phyloP scores from a whole-genome alignment of 169 alveolate species.

The Cystoisospora suis region DNA sequence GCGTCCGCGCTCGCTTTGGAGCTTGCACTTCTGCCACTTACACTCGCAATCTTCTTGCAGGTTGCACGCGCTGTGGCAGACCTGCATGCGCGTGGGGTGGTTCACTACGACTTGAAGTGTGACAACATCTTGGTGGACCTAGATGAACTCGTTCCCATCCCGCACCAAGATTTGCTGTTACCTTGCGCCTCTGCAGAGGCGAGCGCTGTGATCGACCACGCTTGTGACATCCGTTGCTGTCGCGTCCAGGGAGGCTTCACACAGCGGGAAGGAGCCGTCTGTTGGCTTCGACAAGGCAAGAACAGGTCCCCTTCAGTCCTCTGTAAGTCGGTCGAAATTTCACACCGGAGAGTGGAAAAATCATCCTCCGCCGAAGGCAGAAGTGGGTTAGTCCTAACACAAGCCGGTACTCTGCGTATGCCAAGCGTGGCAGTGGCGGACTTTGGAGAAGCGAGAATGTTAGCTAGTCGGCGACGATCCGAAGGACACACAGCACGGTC shows the following conservation, averaged over 20 bases:
- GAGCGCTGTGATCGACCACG: neutral
- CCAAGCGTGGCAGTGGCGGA: conserved; percentile 88
- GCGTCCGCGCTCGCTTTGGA: neutral
- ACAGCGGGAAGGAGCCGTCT: too few relatives aligned
- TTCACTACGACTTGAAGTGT: conserved; percentile 93
- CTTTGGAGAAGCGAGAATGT: conserved; percentile 91
- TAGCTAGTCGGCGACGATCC: conserved; percentile 6
- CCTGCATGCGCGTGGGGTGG: conserved; percentile 85
- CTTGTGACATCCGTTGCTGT: neutral
- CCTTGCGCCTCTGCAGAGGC: neutral
- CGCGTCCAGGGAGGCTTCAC: too few relatives aligned
- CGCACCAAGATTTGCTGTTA: conserved; percentile 23
- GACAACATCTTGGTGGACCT: conserved; percentile 86
- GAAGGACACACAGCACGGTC: conserved; percentile 8
- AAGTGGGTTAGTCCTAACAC: neutral
- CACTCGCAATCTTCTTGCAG: conserved; percentile 78
- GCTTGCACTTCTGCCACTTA: conserved; percentile 15
- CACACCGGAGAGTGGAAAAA: neutral
- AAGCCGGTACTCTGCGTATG: conserved; percentile 61
- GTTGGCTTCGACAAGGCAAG: too few relatives aligned
- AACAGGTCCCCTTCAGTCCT: neutral
- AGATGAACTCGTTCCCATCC: conserved; percentile 28
- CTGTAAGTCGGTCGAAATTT: too few relatives aligned
- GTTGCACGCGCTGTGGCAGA: conserved; percentile 82
- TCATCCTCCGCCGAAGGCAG: neutral